Evolutionary conservation across 371 early-diverging fungal species (phyloP).

Genomic region (Mucor circinelloides): DNA sequence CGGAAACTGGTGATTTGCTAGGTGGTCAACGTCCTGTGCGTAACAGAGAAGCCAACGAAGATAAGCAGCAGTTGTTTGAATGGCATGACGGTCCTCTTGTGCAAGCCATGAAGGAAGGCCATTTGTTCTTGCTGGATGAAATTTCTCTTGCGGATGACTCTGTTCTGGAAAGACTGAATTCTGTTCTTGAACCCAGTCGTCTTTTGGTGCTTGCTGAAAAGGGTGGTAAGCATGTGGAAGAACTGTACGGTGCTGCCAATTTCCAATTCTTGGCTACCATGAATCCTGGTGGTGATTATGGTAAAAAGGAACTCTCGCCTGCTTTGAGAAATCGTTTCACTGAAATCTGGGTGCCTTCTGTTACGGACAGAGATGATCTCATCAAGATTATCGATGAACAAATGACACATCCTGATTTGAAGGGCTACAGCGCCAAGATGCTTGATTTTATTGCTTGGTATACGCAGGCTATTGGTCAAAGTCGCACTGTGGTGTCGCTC

Average conservation of each 20-base stretch:
- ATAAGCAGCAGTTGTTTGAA: constrained; percentile 74
- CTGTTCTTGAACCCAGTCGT: constrained; percentile 94
- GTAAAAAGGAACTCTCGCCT: constrained; percentile 99
- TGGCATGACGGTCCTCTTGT: constrained; percentile 98
- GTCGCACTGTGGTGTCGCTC: constrained; percentile 68
- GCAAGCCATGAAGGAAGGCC: constrained; percentile 93
- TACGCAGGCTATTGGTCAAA: constrained; percentile 47
- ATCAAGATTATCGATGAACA: constrained; percentile 74
- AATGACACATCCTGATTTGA: constrained; percentile 52
- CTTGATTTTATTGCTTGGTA: constrained; percentile 65
- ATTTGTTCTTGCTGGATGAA: constrained; percentile 98
- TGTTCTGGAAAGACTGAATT: constrained; percentile 98
- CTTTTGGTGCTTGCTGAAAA: constrained; percentile 95
- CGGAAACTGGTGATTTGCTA: constrained; percentile 97
- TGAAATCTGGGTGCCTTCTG: constrained; percentile 96
- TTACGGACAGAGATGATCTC: constrained; percentile 81
- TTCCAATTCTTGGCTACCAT: constrained; percentile 99
- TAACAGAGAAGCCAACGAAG: constrained; percentile 51
- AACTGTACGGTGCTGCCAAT: constrained; percentile 67
- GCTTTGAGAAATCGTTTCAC: constrained; percentile 99
- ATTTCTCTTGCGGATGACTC: constrained; percentile 99
- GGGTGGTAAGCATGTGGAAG: constrained; percentile 74
- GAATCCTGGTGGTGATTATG: constrained; percentile 99
- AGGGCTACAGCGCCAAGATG: constrained; percentile 42
- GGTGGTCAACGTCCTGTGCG: constrained; percentile 97